A percentile compares a stretch with the other conserved stretches of the same genome.
These are phyloP conservation scores for Claviceps monticola DNA, from an alignment of 2,329 filamentous ascomycete genomes.

Conservation along the genomic window DNA sequence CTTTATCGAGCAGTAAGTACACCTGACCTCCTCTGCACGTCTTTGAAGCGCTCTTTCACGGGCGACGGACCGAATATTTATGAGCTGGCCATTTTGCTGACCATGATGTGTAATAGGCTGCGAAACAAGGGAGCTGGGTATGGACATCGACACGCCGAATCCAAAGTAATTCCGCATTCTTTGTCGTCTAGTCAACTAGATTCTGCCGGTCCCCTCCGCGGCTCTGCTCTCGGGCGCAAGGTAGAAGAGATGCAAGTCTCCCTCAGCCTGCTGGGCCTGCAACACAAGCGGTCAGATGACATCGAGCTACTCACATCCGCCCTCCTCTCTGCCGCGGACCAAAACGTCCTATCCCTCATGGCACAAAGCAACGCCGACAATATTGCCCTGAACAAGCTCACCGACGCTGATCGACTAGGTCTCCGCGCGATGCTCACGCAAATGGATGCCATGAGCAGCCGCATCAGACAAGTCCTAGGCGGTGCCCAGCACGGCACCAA, in stretches of 20 bases:
- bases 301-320: conserved; percentile 42
- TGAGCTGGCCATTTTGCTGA: conserved; percentile 6
- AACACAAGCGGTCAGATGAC: conserved; percentile 33
- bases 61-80: no score
- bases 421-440: conserved; percentile 35
- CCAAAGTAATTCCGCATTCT: conserved; percentile 17
- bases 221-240: conserved; percentile 27
- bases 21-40: not conserved
- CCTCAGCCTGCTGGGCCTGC: conserved; percentile 47
- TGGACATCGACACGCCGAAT: conserved; percentile 17
- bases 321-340: conserved; percentile 37
- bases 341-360: conserved; percentile 32
- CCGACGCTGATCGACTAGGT: conserved; percentile 27
- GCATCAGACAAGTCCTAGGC: conserved; percentile 27
- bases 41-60: not conserved
- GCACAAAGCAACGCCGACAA: conserved; percentile 31
- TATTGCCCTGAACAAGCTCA: conserved; percentile 26
- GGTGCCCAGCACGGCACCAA: conserved; percentile 9
- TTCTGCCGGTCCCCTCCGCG: conserved; percentile 10
- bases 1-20: conserved; percentile 52
- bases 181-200: conserved; percentile 11
- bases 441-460: conserved; percentile 29
- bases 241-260: conserved; percentile 53
- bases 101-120: conserved; percentile 14
- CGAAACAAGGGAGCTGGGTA: conserved; percentile 26